Evolutionary conservation across 768 basidiomycete species (phyloP).

Genomic region (Leccinum longicurvipes): DNA sequence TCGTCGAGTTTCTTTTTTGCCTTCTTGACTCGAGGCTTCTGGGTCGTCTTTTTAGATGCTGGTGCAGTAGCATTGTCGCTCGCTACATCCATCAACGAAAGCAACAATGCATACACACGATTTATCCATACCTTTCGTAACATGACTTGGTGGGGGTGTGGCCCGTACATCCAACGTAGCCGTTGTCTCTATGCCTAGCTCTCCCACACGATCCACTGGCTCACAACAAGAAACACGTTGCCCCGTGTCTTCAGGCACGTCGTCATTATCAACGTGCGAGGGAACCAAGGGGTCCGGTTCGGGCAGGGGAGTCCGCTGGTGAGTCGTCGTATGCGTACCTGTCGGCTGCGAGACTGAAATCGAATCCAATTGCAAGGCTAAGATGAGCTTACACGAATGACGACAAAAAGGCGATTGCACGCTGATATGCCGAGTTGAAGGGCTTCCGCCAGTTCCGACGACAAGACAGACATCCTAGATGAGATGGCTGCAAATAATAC

Average conservation of each 20-base stretch:
- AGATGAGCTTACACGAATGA: slow-evolving; percentile 32
- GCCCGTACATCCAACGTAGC: neutral
- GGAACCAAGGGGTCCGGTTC: neutral
- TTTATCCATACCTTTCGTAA: slow-evolving; percentile 6
- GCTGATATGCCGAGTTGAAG: slow-evolving; percentile 30
- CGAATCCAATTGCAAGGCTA: neutral
- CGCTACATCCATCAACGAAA: slow-evolving; percentile 6
- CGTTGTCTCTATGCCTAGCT: neutral
- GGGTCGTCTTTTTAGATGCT: neutral
- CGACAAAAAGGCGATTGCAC: slow-evolving; percentile 25
- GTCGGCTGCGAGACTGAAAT: slow-evolving; percentile 16
- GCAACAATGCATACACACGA: neutral
- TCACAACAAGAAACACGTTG: slow-evolving; percentile 7
- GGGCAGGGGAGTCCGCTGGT: neutral
- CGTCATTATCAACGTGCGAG: neutral
- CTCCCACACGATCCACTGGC: neutral
- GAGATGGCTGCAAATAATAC: slow-evolving; percentile 58
- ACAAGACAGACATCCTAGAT: slow-evolving; percentile 51
- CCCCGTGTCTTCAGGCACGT: slow-evolving; percentile 15
- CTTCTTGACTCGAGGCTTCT: slow-evolving; percentile 16
- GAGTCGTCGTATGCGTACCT: neutral
- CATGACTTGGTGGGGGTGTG: neutral
- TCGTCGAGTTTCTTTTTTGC: slow-evolving; percentile 21
- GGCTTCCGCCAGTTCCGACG: slow-evolving; percentile 41
- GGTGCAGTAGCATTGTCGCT: neutral